Conservation (phyloP, 768 basidiomycete genomes). For the Asterophora parasitica region DNA sequence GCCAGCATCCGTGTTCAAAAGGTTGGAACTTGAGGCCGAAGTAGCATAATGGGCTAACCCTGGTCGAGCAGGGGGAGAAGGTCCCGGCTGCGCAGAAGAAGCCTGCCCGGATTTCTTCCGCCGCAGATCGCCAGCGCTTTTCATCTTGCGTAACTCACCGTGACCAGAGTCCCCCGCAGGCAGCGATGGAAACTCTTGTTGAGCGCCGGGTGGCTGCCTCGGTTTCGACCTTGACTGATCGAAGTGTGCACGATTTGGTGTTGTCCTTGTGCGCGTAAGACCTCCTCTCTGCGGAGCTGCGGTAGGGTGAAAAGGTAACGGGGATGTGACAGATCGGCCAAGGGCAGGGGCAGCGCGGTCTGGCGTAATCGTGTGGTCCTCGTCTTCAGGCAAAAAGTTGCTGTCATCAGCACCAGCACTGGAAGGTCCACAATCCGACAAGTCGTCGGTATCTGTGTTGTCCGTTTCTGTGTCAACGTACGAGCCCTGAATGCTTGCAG, state of each 20-base stretch:
- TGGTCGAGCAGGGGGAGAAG: conserved; percentile 26
- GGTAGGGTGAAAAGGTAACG: conserved; percentile 28
- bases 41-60: conserved; percentile 46
- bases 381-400: conserved; percentile 43
- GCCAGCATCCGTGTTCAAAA: conserved; percentile 38
- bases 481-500: conserved; percentile 37
- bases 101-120: conserved; percentile 32
- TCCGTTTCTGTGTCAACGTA: conserved; percentile 39
- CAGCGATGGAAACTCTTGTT: conserved; percentile 16
- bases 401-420: conserved; percentile 33
- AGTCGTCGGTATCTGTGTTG: conserved; percentile 50
- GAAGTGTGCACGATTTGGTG: conserved; percentile 59
- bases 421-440: conserved; percentile 50
- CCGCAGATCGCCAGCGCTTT: conserved; percentile 79
- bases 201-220: conserved; percentile 20
- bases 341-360: conserved; percentile 48
- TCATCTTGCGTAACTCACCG: conserved; percentile 73
- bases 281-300: conserved; percentile 30
- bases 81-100: conserved; percentile 24
- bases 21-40: conserved; percentile 68
- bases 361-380: conserved; percentile 73
- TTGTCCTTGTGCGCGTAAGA: conserved; percentile 69
- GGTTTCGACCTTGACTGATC: conserved; percentile 37
- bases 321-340: conserved; percentile 47
- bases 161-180: conserved; percentile 37